A percentile compares a stretch with the other conserved stretches of the same genome.
Evolutionary conservation across 202 grass and related monocot genomes (phyloP).

Genomic region (Zizania palustris): DNA sequence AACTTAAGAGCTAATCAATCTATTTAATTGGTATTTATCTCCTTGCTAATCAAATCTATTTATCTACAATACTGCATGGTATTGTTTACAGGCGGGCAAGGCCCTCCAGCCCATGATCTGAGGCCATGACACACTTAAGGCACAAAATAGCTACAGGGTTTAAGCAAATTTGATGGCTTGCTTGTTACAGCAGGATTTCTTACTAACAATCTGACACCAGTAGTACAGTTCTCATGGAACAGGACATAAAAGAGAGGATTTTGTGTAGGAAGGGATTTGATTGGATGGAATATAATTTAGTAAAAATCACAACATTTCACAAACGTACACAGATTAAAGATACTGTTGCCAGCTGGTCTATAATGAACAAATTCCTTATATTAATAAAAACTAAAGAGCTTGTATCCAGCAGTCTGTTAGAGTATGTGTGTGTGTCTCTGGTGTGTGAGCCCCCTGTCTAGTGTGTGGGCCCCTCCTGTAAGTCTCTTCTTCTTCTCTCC

Average conservation of each 20-base stretch:
- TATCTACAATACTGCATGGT: too few species aligned
- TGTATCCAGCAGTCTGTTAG: not conserved
- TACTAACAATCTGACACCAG: not conserved
- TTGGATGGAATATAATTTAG: not conserved
- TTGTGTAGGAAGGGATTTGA: not conserved
- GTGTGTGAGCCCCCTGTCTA: too few species aligned
- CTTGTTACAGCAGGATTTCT: not conserved
- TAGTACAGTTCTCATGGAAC: not conserved
- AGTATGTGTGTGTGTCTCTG: too few species aligned
- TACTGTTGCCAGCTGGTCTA: not conserved
- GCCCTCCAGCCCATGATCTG: too few species aligned
- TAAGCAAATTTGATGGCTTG: not conserved
- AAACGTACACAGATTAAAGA: not conserved
- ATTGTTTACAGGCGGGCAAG: too few species aligned
- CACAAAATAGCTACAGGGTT: not conserved
- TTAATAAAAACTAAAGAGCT: slow-evolving; percentile 5
- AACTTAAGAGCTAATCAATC: too few species aligned
- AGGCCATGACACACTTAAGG: too few species aligned
- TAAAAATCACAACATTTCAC: not conserved
- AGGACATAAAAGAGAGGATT: not conserved
- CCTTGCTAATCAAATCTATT: too few species aligned
- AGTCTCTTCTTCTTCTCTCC: too few species aligned
- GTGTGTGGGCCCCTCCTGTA: too few species aligned
- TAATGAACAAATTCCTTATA: not conserved
- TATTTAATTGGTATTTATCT: too few species aligned